Base-by-base conservation (phyloP, 108 stramenopile species). In the Aurantiochytrium sp. region DNA sequence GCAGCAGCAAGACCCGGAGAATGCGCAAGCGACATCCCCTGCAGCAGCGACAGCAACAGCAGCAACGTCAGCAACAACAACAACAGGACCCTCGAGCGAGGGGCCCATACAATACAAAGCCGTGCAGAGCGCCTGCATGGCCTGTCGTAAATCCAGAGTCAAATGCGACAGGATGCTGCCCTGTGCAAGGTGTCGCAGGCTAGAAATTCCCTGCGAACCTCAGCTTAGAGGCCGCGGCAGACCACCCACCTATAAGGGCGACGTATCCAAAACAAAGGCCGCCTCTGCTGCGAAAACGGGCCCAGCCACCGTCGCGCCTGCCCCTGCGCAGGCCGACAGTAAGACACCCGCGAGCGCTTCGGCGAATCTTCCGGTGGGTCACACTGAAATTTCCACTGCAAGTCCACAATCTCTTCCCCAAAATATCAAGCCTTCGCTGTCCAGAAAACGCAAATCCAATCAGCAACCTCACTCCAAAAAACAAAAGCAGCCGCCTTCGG, bases 81-180 rank as follows among this genome's bases (percentile, higher is more conserved):
- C 64, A 69, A 23, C 35, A 42, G 64, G 21, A 8, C 12, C 64
- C 42, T 28, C 64, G 64, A 23, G 10, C 42, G 25, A 14, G 42
- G 64, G 21, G 25, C 64, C 25, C 25, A 69, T 69, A 14, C 64
- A 69, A 18, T 69, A 69, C 25, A 28, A 42, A 42, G 21, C 25
- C 64, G 76, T 83, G 4, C 76, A 83, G 28, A 83, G 76, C 23
- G 76, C 76, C 28, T 83, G 76, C 76, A 47, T 53, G 51, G 76
- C 49, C 16, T 83, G 76, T 53, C 76, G 76, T 18, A 83, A 35
- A 45, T 83, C 76, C 18, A 8, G 76, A 35, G 76, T 83, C 76
- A 83, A 83, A 23, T 83, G 76, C 51, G 76, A 83, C 49, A 8
- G 51, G 10, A 28, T 83, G 76, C 76, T 83, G 12, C 76, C 76